Conservation (phyloP, 2,329 filamentous ascomycete genomes). For the Aspergillus pseudoviridinutans region DNA sequence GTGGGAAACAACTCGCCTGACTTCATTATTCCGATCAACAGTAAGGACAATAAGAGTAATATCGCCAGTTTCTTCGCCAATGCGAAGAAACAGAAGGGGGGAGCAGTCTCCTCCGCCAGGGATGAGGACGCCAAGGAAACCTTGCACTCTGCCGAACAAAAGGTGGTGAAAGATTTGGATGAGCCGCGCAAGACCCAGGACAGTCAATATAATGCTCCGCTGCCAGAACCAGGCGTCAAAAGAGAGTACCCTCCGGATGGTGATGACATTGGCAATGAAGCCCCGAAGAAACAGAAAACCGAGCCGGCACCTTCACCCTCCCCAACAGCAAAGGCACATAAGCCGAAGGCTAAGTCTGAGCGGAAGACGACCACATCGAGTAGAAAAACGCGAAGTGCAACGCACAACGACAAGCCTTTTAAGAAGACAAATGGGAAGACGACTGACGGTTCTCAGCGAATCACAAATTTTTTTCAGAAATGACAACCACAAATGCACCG, state of each 20-base stretch:
- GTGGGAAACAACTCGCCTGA: slow-evolving; percentile 84
- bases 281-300: slow-evolving; percentile 23
- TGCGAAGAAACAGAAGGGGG: slow-evolving; percentile 33
- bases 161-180: slow-evolving; percentile 11
- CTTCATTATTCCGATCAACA: slow-evolving; percentile 79
- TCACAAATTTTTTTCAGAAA: slow-evolving; percentile 48
- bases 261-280: slow-evolving; percentile 11
- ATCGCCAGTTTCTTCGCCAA: slow-evolving; percentile 90
- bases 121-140: slow-evolving; percentile 15
- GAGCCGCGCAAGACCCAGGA: slow-evolving; percentile 39
- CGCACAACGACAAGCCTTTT: slow-evolving; percentile 49
- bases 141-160: slow-evolving; percentile 33
- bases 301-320: slow-evolving; percentile 8
- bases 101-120: slow-evolving; percentile 24
- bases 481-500: slow-evolving; percentile 10
- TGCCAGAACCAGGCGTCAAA: slow-evolving; percentile 47
- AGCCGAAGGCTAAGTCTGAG: slow-evolving; percentile 18
- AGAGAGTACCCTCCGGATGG: slow-evolving; percentile 41
- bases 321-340: slow-evolving; percentile 38
- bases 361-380: slow-evolving; percentile 20
- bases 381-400: slow-evolving; percentile 54
- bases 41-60: slow-evolving; percentile 83
- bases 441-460: slow-evolving; percentile 49
- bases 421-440: slow-evolving; percentile 44
- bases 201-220: slow-evolving; percentile 48